Base-by-base conservation (phyloP, 2,329 filamentous ascomycete genomes). In the Metarhizium robertsii region DNA sequence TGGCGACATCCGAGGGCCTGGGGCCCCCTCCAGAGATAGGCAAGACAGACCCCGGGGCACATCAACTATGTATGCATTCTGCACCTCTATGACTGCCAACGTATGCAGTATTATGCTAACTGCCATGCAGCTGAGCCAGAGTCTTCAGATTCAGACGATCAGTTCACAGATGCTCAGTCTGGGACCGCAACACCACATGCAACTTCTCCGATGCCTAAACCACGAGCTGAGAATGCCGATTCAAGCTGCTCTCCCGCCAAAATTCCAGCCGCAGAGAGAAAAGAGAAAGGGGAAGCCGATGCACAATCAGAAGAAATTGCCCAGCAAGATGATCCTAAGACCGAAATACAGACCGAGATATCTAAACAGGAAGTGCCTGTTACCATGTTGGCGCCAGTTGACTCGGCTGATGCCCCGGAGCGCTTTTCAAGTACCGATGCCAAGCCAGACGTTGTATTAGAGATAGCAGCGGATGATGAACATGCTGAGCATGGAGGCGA, bases 91-190 rank as follows among this genome's bases (percentile, higher is more conserved):
- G 30, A 20, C 20, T 30, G 32, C 10, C 10, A 11, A 48, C 32
- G 6, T 30, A 54, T 16, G 46, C 30, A 47, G 20, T 11, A 18
- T 16, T 29, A 48, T 59, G 55, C 66, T 72, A 59, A 71, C 61
- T 53, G 53, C 36, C 40, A 29, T 25, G 40, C 47, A 69, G 69
- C 67, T 71, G 79, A 79, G 48, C 45, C 56, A 45, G 56, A 58
- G 57, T 75, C 74, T 34, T 85, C 83, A 51, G 84, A 86, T 59
- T 85, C 82, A 32, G 84, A 87, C 49, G 84, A 87, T 61, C 84
- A 87, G 70, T 87, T 85, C 68, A 86, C 81, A 52, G 84, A 87
- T 66, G 84, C 84, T 38, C 80, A 80, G 54, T 84, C 82, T 38
- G 77, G 69, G 55, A 73, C 65, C 56, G 69, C 63, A 61, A 79